Evolutionary conservation across 148 eudicot genomes (phyloP).

Genomic region (Arbutus unedo): DNA sequence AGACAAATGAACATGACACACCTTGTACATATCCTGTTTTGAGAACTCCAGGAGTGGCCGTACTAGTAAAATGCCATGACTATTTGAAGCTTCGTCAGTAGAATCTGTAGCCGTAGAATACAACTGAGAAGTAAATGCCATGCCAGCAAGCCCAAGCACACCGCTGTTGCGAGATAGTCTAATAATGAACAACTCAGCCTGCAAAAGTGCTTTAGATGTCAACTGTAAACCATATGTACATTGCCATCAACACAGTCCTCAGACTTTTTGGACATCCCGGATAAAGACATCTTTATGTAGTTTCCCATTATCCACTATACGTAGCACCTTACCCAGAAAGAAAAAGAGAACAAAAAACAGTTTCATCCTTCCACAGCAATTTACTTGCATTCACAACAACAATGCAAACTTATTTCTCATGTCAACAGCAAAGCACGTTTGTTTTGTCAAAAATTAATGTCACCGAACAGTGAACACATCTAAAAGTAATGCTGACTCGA

Average conservation of each 20-base stretch:
- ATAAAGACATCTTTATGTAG: neutral
- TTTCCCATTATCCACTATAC: neutral
- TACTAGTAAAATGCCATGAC: constrained; percentile 56
- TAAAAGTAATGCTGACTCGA: constrained; percentile 15
- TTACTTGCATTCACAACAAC: neutral
- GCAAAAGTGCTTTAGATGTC: constrained; percentile 32
- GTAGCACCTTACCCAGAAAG: neutral
- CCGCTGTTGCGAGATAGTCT: constrained; percentile 96
- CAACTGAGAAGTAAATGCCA: constrained; percentile 73
- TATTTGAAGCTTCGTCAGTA: constrained; percentile 31
- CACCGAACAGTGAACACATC: neutral
- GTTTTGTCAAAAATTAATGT: neutral
- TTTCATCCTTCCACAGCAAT: neutral
- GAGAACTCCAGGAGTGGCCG: constrained; percentile 80
- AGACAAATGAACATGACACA: constrained; percentile 24
- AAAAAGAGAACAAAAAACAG: neutral
- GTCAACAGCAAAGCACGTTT: neutral
- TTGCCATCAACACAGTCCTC: constrained; percentile 6
- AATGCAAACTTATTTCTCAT: too few species aligned
- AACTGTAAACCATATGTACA: neutral
- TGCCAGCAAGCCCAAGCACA: constrained; percentile 97
- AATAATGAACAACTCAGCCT: constrained; percentile 89
- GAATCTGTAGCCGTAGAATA: constrained; percentile 39
- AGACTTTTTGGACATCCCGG: neutral
- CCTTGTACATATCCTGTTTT: constrained; percentile 85